phyloP scores from a whole-genome alignment of 1,284 basidiomycete species.

The Heterobasidion occidentale region DNA sequence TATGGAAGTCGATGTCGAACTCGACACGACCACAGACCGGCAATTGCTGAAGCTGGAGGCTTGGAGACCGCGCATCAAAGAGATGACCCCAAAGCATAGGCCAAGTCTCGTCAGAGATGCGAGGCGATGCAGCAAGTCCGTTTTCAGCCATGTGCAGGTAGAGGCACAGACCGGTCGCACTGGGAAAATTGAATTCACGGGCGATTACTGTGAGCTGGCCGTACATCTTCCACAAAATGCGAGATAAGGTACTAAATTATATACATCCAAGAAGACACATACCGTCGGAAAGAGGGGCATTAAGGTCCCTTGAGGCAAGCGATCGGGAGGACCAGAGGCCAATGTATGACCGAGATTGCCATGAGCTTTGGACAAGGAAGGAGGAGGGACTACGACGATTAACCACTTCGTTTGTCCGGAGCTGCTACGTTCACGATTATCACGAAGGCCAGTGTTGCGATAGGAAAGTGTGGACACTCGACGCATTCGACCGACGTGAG shows the following conservation, averaged over 20 bases:
- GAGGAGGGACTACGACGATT: slow-evolving; percentile 61
- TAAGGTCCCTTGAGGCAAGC: slow-evolving; percentile 59
- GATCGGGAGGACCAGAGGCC: slow-evolving; percentile 49
- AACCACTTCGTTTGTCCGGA: slow-evolving; percentile 45
- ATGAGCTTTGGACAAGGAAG: slow-evolving; percentile 49
- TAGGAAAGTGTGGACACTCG: slow-evolving; percentile 46
- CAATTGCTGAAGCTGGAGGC: slow-evolving; percentile 28
- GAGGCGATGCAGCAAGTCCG: slow-evolving; percentile 49
- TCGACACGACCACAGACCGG: slow-evolving; percentile 67
- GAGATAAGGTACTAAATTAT: neutral
- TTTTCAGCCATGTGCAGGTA: slow-evolving; percentile 59
- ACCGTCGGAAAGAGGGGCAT: slow-evolving; percentile 74
- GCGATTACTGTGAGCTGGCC: slow-evolving; percentile 70
- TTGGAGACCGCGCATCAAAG: slow-evolving; percentile 38
- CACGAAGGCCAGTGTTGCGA: slow-evolving; percentile 41
- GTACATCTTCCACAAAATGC: slow-evolving; percentile 43
- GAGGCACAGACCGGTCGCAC: slow-evolving; percentile 62
- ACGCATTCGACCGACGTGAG: slow-evolving; percentile 1
- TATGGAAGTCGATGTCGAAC: slow-evolving; percentile 67
- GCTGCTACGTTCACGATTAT: slow-evolving; percentile 35
- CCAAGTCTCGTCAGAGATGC: slow-evolving; percentile 75
- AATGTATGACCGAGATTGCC: slow-evolving; percentile 53
- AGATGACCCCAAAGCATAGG: slow-evolving; percentile 59
- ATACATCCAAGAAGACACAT: slow-evolving; percentile 18
- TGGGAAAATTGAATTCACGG: slow-evolving; percentile 73